These are phyloP conservation scores for Penicillium italicum DNA, from an alignment of 2,329 filamentous ascomycete species.

Conservation along the genomic window DNA sequence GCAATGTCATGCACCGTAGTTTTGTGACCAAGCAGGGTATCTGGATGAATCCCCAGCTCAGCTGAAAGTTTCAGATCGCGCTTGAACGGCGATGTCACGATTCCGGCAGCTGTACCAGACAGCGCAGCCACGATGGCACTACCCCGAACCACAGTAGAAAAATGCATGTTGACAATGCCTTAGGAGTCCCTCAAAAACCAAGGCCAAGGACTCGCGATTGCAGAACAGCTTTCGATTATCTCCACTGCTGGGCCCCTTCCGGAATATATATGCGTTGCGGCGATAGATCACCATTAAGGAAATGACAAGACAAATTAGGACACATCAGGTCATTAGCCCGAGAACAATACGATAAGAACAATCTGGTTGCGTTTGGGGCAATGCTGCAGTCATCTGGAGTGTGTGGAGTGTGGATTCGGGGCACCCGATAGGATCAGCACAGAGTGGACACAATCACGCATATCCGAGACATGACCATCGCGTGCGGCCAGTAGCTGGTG, in stretches of 20 bases:
- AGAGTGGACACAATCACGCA: neutral
- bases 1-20: conserved; percentile 7
- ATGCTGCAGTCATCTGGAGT: conserved; percentile 4
- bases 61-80: conserved; percentile 19
- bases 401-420: conserved; percentile 1
- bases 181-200: neutral
- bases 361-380: conserved; percentile 14
- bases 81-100: conserved; percentile 1
- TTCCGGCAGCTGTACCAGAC: conserved; percentile 3
- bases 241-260: neutral
- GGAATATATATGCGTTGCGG: conserved; percentile 8
- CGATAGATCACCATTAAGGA: neutral
- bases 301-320: neutral
- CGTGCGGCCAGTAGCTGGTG: conserved; percentile 8
- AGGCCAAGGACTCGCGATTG: neutral
- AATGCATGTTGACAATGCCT: conserved; percentile 8
- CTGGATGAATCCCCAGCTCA: conserved; percentile 17
- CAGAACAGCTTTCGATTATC: neutral
- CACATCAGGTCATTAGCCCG: neutral
- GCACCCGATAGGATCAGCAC: neutral
- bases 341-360: conserved; percentile 14
- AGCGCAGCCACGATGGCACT: conserved; percentile 7
- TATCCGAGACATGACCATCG: conserved; percentile 11
- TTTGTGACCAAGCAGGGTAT: conserved; percentile 8
- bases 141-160: neutral